Evolutionary conservation across 108 stramenopile genomes (phyloP).

Genomic region (Cyclotella choctawhatcheeana): DNA sequence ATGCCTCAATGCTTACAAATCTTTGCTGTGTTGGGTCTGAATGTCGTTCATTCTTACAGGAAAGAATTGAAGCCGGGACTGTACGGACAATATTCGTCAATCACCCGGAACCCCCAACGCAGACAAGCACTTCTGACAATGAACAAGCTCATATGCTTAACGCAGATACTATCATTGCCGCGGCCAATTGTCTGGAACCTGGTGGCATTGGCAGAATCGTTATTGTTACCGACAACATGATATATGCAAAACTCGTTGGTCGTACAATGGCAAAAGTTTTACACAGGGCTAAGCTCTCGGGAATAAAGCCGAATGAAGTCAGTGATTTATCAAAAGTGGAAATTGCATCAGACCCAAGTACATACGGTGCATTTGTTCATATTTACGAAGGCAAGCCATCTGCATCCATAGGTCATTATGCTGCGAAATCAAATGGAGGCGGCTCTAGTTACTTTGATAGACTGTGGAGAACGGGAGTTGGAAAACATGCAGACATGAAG

Average conservation of each 20-base stretch:
- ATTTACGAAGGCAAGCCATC: constrained; percentile 79
- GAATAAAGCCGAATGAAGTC: constrained; percentile 21
- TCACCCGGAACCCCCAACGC: constrained; percentile 90
- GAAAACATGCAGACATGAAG: constrained; percentile 72
- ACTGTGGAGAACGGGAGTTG: constrained; percentile 84
- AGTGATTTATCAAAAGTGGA: constrained; percentile 33
- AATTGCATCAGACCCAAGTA: constrained; percentile 15
- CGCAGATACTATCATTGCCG: constrained; percentile 54
- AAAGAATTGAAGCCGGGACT: constrained; percentile 50
- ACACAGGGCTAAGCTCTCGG: constrained; percentile 30
- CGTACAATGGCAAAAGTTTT: constrained; percentile 59
- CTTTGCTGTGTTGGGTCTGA: constrained; percentile 83
- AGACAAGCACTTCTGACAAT: constrained; percentile 61
- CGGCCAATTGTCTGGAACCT: constrained; percentile 55
- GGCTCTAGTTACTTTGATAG: constrained; percentile 88
- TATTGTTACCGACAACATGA: constrained; percentile 84
- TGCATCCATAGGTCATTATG: constrained; percentile 61
- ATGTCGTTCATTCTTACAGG: constrained; percentile 64
- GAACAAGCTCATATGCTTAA: constrained; percentile 89
- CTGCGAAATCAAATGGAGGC: constrained; percentile 38
- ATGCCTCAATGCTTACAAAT: constrained; percentile 53
- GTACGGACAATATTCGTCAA: constrained; percentile 77
- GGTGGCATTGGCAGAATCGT: constrained; percentile 50
- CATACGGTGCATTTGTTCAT: constrained; percentile 4
- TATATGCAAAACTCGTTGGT: constrained; percentile 74